Base-by-base conservation (phyloP, 305 asterid species). In the Fraxinus dipetala region DNA sequence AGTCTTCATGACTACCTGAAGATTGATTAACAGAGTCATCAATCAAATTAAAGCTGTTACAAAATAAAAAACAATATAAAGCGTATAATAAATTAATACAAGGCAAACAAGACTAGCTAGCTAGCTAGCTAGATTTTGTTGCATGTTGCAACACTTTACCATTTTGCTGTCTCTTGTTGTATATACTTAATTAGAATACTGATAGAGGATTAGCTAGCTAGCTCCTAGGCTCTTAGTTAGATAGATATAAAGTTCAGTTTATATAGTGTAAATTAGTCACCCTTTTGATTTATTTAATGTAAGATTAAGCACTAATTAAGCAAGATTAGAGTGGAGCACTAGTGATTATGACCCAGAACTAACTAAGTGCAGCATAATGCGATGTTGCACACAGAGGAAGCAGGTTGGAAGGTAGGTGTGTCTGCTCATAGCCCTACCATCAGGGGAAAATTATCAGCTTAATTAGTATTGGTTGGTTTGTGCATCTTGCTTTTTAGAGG, bases 291-390 rank as follows among this genome's bases (percentile, higher is more conserved):
- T 30, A 69, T 30, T 69, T 69, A 69, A 28, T 69, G 18, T 28
- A 69, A 69, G 75, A 69, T 69, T 69, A 69, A 69, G 75, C 75
- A 69, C 40, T 69, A 69, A 69, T 69, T 34, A 69, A 69, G 4
- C 38, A 69, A 67, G 3, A 26, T 67, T 67, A 67, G 74, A 67
- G 75, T 69, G 75, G 75, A 28, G 75, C 75, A 69, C 75, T 69
- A 69, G 40, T 69, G 75, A 69, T 28, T 13, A 69, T n/a, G 75
- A 69, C 22, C 2, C 9, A 30, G 38, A 69, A 69, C 38, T 69
- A 69, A 69, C 6, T 14, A 69, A 69, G 75, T 69, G 75, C 75
- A 69, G 75, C 75, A 30, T 69, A 4, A 30, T 69, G 75, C 16
- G 8, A 28, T 67, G 74, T 4, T 26, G 36, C 75, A 13, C 75